phyloP scores from a whole-genome alignment of 441 rosid genomes.

The Pelargonium fulgidum region DNA sequence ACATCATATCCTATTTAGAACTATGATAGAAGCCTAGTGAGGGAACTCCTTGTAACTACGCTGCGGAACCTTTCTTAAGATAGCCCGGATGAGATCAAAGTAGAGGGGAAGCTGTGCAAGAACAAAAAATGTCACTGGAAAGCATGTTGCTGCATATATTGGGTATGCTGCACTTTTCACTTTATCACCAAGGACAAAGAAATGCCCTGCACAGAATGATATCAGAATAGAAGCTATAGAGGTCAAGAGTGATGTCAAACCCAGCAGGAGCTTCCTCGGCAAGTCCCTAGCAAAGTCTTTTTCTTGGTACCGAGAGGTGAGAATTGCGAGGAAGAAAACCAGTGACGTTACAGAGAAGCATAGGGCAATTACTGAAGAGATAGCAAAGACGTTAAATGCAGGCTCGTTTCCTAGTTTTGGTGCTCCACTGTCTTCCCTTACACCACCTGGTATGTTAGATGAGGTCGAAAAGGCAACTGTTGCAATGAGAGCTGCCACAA shows the following conservation, averaged over 20 bases:
- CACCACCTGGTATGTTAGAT: conserved; percentile 38
- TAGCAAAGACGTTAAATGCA: conserved; percentile 36
- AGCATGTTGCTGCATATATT: conserved; percentile 33
- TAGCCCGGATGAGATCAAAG: conserved; percentile 35
- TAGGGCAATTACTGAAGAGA: conserved; percentile 41
- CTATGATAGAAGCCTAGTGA: background rate
- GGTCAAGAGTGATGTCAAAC: conserved; percentile 35
- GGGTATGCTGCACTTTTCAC: conserved; percentile 34
- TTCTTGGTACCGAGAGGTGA: conserved; percentile 39
- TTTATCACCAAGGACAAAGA: conserved; percentile 33
- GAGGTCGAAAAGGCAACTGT: conserved; percentile 47
- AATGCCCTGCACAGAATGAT: conserved; percentile 45
- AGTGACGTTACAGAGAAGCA: conserved; percentile 38
- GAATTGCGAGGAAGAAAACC: conserved; percentile 38
- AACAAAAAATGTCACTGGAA: conserved; percentile 38
- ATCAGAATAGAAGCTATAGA: conserved; percentile 40
- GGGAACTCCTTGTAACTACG: conserved; percentile 29
- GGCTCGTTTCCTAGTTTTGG: conserved; percentile 31
- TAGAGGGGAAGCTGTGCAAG: conserved; percentile 39
- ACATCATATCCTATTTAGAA: background rate
- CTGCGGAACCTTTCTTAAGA: conserved; percentile 33
- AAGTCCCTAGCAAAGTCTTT: conserved; percentile 29
- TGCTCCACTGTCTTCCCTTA: conserved; percentile 16
- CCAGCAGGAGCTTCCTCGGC: conserved; percentile 33
- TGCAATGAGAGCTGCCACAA: conserved; percentile 44